Base-by-base conservation (phyloP, 2,329 filamentous ascomycete species). In the Cordyceps cateniannulata region DNA sequence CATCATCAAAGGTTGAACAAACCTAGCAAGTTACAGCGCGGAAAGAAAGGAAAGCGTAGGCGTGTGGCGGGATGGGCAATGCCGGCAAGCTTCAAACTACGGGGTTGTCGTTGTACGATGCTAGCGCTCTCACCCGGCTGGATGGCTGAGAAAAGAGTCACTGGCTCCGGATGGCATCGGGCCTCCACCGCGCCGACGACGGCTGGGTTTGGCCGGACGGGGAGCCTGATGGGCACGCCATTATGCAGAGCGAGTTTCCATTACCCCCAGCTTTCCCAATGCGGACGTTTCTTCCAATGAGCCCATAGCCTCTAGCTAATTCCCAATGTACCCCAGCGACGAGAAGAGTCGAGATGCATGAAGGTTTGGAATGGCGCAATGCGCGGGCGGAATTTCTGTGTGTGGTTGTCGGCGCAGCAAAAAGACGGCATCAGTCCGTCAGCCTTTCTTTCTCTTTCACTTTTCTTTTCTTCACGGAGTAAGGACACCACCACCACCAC, bases 161-260 rank as follows among this genome's bases (percentile, higher is more conserved):
- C 52, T 29, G 18, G 48, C 32, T 32, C 54, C 54, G 54, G 54
- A 48, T 57, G 54, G 18, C 54, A 57, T 57, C 54, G 54, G 54
- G 54, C 54, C 54, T 57, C 54, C 54, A 57, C 54, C 24, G 45
- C 25, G 20, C 48, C n/a, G 16, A 57, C 42, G 25, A 48, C 42
- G 20, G n/a, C 52, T 9, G 32, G 32, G 32, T 3, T 45, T 29
- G 40, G 40, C 40, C 52, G 52, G 38, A 35, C 32, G 32, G 32
- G n/a, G 32, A 55, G 40, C 52, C 38, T 45, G 40, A 55, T 32
- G 52, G 24, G 52, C 40, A 55, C 40, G 52, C 52, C 52, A 55
- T 55, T 32, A 55, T 55, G 52, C 52, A n/a, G 5, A 14, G 27
- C 40, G 27, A 48, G 54, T 57, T 57, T 57, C 42, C 40, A 57